Evolutionary conservation across 352 stramenopile species (phyloP).

Genomic region (Phytopythium aichiense): DNA sequence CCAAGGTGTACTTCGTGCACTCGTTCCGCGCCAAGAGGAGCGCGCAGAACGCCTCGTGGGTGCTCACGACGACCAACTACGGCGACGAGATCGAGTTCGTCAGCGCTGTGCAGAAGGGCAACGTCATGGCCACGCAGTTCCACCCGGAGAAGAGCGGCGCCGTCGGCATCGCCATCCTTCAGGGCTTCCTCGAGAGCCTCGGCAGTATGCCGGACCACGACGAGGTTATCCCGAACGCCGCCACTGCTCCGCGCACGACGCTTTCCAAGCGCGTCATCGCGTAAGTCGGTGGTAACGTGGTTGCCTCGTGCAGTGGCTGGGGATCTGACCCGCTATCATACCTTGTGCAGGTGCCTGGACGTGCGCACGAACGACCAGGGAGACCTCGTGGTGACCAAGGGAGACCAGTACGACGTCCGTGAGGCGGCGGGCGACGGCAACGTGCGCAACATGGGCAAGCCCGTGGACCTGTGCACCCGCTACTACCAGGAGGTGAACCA

Average conservation of each 20-base stretch:
- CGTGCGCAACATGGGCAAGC: conserved; percentile 98
- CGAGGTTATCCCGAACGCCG: conserved; percentile 22
- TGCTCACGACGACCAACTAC: conserved; percentile 96
- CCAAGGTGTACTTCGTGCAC: conserved; percentile 97
- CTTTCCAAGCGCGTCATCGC: conserved; percentile 96
- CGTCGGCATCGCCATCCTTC: conserved; percentile 90
- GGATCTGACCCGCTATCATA: conserved; percentile 1
- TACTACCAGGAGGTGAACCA: conserved; percentile 91
- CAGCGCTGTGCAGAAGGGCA: conserved; percentile 92
- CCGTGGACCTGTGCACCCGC: conserved; percentile 91
- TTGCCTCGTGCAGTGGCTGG: background rate
- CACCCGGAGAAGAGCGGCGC: conserved; percentile 97
- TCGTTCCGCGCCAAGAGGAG: conserved; percentile 88
- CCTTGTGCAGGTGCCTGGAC: conserved; percentile 87
- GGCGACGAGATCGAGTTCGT: conserved; percentile 90
- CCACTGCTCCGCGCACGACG: conserved; percentile 43
- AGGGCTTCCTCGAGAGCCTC: conserved; percentile 90
- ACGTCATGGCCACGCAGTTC: conserved; percentile 98
- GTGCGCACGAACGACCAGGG: conserved; percentile 95
- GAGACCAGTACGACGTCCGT: conserved; percentile 98
- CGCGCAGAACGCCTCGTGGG: conserved; percentile 86
- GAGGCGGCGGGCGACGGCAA: conserved; percentile 80
- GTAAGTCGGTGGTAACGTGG: conserved; percentile 24
- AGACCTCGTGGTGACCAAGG: conserved; percentile 98
- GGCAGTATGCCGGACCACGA: conserved; percentile 42